phyloP scores from a whole-genome alignment of 1,284 basidiomycete genomes.

The Cryptococcus sp. region DNA sequence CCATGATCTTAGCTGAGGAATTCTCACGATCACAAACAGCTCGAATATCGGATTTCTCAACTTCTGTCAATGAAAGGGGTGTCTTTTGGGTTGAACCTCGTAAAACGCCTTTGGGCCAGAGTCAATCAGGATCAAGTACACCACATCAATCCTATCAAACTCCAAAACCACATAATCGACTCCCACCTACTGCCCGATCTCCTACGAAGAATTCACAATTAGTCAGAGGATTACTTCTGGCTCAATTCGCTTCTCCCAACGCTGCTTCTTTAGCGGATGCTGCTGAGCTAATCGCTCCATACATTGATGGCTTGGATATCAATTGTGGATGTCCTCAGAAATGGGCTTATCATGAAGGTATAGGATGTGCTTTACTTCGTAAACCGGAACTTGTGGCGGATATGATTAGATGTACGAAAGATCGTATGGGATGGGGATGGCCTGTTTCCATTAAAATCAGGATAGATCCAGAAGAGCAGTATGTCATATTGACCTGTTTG shows the following conservation, averaged over 20 bases:
- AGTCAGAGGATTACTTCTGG: constrained; percentile 53
- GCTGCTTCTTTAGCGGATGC: constrained; percentile 55
- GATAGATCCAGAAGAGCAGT: constrained; percentile 53
- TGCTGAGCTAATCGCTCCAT: constrained; percentile 52
- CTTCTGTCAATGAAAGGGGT: constrained; percentile 53
- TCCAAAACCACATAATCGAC: constrained; percentile 22
- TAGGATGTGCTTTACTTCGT: constrained; percentile 57
- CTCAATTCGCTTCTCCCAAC: constrained; percentile 57
- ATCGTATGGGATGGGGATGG: constrained; percentile 53
- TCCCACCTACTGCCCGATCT: constrained; percentile 23
- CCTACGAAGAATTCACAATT: constrained; percentile 34
- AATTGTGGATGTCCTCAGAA: constrained; percentile 57
- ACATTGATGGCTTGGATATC: constrained; percentile 57
- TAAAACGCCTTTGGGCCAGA: background rate
- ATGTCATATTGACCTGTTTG: constrained; percentile 10
- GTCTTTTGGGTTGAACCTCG: constrained; percentile 50
- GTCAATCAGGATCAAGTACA: background rate
- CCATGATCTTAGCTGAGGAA: constrained; percentile 59
- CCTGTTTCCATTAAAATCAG: constrained; percentile 60
- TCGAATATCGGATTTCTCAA: constrained; percentile 55
- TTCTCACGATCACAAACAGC: constrained; percentile 56
- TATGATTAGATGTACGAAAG: constrained; percentile 55
- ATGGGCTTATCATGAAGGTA: constrained; percentile 56
- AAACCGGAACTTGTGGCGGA: constrained; percentile 57
- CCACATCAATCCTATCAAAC: constrained; percentile 14